phyloP scores from a whole-genome alignment of 768 basidiomycete species.

The Imleria badia region DNA sequence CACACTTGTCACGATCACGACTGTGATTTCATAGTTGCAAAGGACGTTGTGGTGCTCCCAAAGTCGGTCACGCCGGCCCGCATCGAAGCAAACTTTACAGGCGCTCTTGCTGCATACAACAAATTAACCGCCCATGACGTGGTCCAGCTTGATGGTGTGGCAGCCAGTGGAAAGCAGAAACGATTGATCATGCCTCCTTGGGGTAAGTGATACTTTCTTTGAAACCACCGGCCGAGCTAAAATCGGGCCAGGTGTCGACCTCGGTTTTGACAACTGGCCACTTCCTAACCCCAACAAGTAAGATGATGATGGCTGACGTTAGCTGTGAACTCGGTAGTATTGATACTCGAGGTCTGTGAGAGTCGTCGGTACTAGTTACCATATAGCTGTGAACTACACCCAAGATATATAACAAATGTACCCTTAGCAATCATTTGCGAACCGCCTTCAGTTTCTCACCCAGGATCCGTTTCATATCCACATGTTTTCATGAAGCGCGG shows the following conservation, averaged over 20 bases:
- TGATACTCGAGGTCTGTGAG: background rate
- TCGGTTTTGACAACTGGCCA: slow-evolving; percentile 71
- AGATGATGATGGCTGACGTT: background rate
- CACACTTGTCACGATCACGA: slow-evolving; percentile 5
- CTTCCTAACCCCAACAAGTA: slow-evolving; percentile 3
- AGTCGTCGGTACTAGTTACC: background rate
- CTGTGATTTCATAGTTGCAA: slow-evolving; percentile 45
- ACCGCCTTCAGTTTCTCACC: background rate
- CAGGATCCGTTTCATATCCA: background rate
- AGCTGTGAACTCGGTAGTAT: background rate
- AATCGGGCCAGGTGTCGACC: slow-evolving; percentile 49
- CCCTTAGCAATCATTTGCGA: background rate
- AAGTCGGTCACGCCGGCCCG: slow-evolving; percentile 76
- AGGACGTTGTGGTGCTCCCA: slow-evolving; percentile 65
- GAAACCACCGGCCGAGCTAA: slow-evolving; percentile 12
- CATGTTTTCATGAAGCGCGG: background rate
- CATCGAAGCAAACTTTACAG: slow-evolving; percentile 58
- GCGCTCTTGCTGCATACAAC: slow-evolving; percentile 45
- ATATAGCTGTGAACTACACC: background rate
- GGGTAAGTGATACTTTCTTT: slow-evolving; percentile 46
- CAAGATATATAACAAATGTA: background rate
- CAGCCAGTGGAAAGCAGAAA: slow-evolving; percentile 62
- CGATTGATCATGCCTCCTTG: slow-evolving; percentile 68
- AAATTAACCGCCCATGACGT: slow-evolving; percentile 54
- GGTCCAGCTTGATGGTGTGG: slow-evolving; percentile 54